Evolutionary conservation across 805 yeast species (phyloP).

Genomic region (fission yeast (Schizosaccharomyces pombe)): ASM294v3 CU329670.1:2636501-2637000

Average conservation of each 20-base stretch:
- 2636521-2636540: background rate
- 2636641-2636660: background rate
- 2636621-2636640: background rate
- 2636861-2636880: background rate
- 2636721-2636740: background rate
- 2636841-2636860: background rate
- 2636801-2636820: background rate
- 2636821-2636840: background rate
- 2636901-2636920: too few species aligned
- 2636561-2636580: background rate
- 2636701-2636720: background rate
- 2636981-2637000: too few species aligned
- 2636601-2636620: background rate
- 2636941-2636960: too few species aligned
- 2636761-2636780: background rate
- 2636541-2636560: background rate
- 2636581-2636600: background rate
- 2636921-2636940: too few species aligned
- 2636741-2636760: slow-evolving; percentile 1
- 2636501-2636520: too few species aligned
- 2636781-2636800: background rate
- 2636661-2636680: background rate
- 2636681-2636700: too few species aligned
- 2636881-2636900: background rate
- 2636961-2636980: too few species aligned